These are phyloP conservation scores for Candida alai DNA, from an alignment of 805 yeast genomes.

Conservation along the genomic window DNA sequence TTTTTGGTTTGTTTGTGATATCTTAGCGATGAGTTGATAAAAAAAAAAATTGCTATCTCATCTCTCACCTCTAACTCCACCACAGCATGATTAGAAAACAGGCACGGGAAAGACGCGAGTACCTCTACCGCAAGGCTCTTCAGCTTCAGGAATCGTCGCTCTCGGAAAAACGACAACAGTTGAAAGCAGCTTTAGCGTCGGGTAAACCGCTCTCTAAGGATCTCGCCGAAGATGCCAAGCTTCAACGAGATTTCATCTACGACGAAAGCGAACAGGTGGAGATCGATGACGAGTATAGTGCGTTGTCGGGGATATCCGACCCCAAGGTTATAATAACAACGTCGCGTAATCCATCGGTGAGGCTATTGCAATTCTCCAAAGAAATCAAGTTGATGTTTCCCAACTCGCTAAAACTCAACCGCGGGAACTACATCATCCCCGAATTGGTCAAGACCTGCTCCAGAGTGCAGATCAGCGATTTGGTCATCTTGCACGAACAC, in stretches of 20 bases:
- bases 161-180: slow-evolving; percentile 80
- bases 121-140: slow-evolving; percentile 81
- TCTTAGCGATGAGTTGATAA: no score
- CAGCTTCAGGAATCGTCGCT: slow-evolving; percentile 86
- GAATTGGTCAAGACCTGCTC: slow-evolving; percentile 81
- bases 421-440: slow-evolving; percentile 90
- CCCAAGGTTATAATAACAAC: slow-evolving; percentile 93
- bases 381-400: slow-evolving; percentile 90
- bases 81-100: slow-evolving; percentile 75
- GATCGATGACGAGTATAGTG: slow-evolving; percentile 91
- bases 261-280: slow-evolving; percentile 66
- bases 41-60: slow-evolving; percentile 6
- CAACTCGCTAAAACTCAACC: slow-evolving; percentile 78
- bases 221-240: slow-evolving; percentile 76
- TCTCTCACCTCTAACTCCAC: slow-evolving; percentile 1
- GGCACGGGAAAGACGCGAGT: slow-evolving; percentile 95
- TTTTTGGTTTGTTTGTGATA: no score
- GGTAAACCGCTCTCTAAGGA: slow-evolving; percentile 92
- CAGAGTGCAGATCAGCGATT: slow-evolving; percentile 75
- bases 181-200: slow-evolving; percentile 82
- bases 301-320: slow-evolving; percentile 80
- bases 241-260: slow-evolving; percentile 78
- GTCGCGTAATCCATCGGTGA: slow-evolving; percentile 83
- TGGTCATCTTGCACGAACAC: slow-evolving; percentile 88
- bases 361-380: slow-evolving; percentile 86